phyloP scores from a whole-genome alignment of 352 stramenopile species.

The Globisporangium acanthophoron region DNA sequence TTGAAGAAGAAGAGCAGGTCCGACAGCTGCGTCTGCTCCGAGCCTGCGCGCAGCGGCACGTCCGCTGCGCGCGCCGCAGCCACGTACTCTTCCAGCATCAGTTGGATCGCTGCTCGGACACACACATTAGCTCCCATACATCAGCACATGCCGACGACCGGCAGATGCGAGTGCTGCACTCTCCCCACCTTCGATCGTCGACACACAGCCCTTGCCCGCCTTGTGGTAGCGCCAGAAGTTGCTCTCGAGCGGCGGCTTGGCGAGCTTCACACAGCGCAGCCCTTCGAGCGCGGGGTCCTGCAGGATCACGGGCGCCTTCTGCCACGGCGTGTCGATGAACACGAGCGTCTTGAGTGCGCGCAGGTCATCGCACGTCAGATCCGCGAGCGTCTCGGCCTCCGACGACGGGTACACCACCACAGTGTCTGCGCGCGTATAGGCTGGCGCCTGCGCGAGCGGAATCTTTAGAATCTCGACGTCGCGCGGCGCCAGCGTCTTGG shows the following conservation, averaged over 20 bases:
- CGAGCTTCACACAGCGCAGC: slow-evolving; percentile 75
- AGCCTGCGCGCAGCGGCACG: slow-evolving; percentile 25
- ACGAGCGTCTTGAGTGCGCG: slow-evolving; percentile 56
- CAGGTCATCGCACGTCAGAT: slow-evolving; percentile 57
- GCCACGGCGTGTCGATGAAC: slow-evolving; percentile 86
- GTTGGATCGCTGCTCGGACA: slow-evolving; percentile 55
- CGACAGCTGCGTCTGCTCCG: slow-evolving; percentile 32
- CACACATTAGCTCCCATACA: background rate
- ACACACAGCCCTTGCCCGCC: slow-evolving; percentile 79
- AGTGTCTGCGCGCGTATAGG: slow-evolving; percentile 55
- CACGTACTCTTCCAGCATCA: slow-evolving; percentile 79
- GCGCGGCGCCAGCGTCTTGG: slow-evolving; percentile 65
- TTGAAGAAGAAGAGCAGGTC: slow-evolving; percentile 85
- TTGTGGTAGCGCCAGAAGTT: slow-evolving; percentile 89
- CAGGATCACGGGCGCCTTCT: slow-evolving; percentile 78
- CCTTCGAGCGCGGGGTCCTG: slow-evolving; percentile 42
- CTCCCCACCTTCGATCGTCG: slow-evolving; percentile 81
- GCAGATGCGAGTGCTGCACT: background rate
- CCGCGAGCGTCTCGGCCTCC: slow-evolving; percentile 52
- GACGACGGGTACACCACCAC: slow-evolving; percentile 83
- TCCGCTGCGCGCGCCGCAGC: slow-evolving; percentile 28
- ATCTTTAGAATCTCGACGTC: slow-evolving; percentile 72
- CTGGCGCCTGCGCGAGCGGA: slow-evolving; percentile 22
- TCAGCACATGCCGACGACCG: background rate
- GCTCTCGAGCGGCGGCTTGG: slow-evolving; percentile 66